A percentile compares a stretch with the other conserved stretches of the same genome.
phyloP scores from a whole-genome alignment of 2,329 filamentous ascomycete species.

The Diaporthe australafricana region DNA sequence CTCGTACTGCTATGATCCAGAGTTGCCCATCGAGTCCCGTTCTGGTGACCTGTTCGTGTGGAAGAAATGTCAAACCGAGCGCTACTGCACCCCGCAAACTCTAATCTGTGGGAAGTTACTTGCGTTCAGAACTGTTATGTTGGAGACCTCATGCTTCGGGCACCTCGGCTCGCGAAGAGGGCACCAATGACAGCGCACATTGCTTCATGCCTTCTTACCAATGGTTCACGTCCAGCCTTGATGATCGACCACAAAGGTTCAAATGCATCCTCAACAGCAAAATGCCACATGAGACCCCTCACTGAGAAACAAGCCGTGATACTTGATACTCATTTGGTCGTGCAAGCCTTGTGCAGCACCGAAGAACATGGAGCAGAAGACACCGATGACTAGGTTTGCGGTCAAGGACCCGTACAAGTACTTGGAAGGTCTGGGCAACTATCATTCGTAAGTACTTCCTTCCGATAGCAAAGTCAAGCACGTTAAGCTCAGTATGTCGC shows the following conservation, averaged over 20 bases:
- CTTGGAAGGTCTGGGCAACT: slow-evolving; percentile 38
- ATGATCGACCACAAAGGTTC: no score
- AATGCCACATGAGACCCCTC: background rate
- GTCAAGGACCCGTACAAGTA: slow-evolving; percentile 38
- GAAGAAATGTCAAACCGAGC: background rate
- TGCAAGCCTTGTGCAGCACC: background rate
- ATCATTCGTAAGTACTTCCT: slow-evolving; percentile 36
- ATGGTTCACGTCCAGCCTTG: background rate
- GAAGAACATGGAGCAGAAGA: slow-evolving; percentile 28
- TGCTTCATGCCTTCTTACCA: background rate
- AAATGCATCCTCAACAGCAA: no score
- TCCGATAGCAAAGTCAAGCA: background rate
- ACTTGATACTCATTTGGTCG: background rate
- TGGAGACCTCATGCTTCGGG: background rate
- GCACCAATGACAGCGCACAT: background rate
- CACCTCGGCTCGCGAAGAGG: background rate
- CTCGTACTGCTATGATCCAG: background rate
- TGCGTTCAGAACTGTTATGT: no score
- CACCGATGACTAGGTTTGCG: slow-evolving; percentile 34
- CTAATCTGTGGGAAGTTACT: background rate
- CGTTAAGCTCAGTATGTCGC: background rate
- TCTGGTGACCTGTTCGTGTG: background rate
- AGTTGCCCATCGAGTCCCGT: background rate
- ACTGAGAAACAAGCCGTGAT: background rate
- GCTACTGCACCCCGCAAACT: background rate